Evolutionary conservation across 371 early-diverging fungal species (phyloP).

Genomic region (Rhizopus stolonifer): DNA sequence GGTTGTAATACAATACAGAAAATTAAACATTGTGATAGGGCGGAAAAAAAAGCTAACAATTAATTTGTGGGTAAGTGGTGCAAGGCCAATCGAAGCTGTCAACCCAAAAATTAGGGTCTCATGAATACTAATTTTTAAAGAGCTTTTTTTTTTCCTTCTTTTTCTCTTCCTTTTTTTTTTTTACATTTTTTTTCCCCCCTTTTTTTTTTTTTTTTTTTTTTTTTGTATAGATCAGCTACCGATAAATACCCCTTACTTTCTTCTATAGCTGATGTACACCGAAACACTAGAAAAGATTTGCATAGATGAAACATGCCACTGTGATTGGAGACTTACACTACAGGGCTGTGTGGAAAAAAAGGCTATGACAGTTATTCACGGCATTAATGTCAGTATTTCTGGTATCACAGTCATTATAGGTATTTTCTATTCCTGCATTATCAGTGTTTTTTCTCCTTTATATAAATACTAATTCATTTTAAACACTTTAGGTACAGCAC

Average conservation of each 20-base stretch:
- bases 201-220: neutral
- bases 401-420: constrained; percentile 19
- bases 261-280: neutral
- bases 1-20: too few species aligned
- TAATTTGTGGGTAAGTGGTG: too few species aligned
- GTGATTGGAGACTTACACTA: constrained; percentile 28
- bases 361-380: constrained; percentile 26
- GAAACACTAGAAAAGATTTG: constrained; percentile 17
- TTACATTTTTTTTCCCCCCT: too few species aligned
- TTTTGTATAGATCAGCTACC: neutral
- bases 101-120: too few species aligned
- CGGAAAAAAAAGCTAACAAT: too few species aligned
- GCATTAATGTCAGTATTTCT: constrained; percentile 22
- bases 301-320: constrained; percentile 21
- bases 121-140: neutral
- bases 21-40: too few species aligned
- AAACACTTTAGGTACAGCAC: constrained; percentile 4
- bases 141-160: too few species aligned
- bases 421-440: too few species aligned
- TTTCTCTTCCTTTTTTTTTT: too few species aligned
- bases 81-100: too few species aligned
- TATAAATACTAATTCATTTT: too few species aligned
- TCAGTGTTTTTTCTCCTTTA: too few species aligned
- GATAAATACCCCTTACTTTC: neutral
- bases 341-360: constrained; percentile 19